Evolutionary conservation across 1,284 basidiomycete species (phyloP).

Genomic region (Rhodotorula sp.): DNA sequence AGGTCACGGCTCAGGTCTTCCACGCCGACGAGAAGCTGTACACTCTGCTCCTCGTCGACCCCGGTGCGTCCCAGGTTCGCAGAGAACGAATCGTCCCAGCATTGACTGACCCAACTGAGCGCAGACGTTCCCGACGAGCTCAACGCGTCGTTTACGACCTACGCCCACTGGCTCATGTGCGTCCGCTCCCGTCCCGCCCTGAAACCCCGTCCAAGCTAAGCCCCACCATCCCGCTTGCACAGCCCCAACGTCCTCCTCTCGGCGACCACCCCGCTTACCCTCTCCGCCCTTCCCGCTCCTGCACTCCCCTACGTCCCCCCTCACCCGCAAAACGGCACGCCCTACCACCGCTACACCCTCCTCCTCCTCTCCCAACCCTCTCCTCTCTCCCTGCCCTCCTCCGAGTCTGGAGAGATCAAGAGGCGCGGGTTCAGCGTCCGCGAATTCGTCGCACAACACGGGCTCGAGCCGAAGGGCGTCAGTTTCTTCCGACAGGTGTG

Average conservation of each 20-base stretch:
- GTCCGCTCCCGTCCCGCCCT: conserved; percentile 6
- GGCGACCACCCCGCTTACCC: conserved; percentile 56
- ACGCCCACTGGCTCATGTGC: conserved; percentile 78
- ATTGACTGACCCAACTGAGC: neutral
- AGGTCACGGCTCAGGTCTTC: conserved; percentile 69
- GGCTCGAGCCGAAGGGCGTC: conserved; percentile 60
- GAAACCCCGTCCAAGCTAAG: neutral
- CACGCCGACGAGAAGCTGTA: conserved; percentile 78
- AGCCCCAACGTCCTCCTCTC: conserved; percentile 80
- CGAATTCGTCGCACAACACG: conserved; percentile 60
- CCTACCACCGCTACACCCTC: conserved; percentile 79
- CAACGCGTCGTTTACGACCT: conserved; percentile 65
- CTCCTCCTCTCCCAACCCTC: conserved; percentile 70
- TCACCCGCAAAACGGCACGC: conserved; percentile 78
- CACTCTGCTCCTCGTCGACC: conserved; percentile 83
- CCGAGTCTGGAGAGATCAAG: conserved; percentile 53
- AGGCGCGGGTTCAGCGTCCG: conserved; percentile 66
- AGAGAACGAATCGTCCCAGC: too few relatives aligned
- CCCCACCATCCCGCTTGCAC: conserved; percentile 6
- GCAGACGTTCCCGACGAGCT: conserved; percentile 74
- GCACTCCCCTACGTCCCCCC: conserved; percentile 72
- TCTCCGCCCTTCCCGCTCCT: conserved; percentile 43
- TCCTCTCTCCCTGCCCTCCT: conserved; percentile 43
- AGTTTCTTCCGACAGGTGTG: conserved; percentile 83
- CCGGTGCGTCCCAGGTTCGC: conserved; percentile 56